Percentiles rank a stretch among this genome's conserved stretches.
Evolutionary conservation across 768 basidiomycete genomes (phyloP).

Genomic region (Suillus bovinus): DNA sequence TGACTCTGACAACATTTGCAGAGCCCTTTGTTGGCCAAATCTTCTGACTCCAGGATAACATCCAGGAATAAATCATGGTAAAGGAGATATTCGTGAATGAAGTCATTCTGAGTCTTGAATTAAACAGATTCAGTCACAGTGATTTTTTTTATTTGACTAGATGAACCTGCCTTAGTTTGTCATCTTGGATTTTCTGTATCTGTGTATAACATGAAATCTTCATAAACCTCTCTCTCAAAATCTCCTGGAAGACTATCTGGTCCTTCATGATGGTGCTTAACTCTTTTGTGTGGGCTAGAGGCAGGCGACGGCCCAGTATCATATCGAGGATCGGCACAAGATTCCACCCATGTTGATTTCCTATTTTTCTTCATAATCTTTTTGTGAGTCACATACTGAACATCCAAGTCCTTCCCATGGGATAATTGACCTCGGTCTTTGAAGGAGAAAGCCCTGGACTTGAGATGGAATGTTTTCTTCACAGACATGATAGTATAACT

Average conservation of each 20-base stretch:
- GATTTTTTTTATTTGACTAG: not conserved
- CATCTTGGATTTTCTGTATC: not conserved
- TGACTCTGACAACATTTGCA: not conserved
- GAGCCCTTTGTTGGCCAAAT: not conserved
- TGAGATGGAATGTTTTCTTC: not conserved
- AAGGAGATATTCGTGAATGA: constrained; percentile 2
- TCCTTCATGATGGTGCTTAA: not conserved
- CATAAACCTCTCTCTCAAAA: not conserved
- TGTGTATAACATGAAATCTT: not conserved
- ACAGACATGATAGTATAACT: not conserved
- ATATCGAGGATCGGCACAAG: not conserved
- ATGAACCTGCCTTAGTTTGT: constrained; percentile 1
- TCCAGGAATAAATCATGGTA: not conserved
- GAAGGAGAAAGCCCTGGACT: not conserved
- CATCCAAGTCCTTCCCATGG: not conserved
- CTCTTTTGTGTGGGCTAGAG: not conserved
- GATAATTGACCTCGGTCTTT: not conserved
- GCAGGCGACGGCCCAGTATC: not conserved
- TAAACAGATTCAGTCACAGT: not conserved
- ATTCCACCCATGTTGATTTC: not conserved
- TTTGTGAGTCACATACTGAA: not conserved
- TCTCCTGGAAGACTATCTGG: not conserved
- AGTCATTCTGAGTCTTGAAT: constrained; percentile 11
- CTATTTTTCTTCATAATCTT: not conserved
- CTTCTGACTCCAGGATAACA: constrained; percentile 2